A percentile compares a stretch with the other conserved stretches of the same genome.
phyloP scores from a whole-genome alignment of 345 rosid genomes.

The Citrus reticulata region DNA sequence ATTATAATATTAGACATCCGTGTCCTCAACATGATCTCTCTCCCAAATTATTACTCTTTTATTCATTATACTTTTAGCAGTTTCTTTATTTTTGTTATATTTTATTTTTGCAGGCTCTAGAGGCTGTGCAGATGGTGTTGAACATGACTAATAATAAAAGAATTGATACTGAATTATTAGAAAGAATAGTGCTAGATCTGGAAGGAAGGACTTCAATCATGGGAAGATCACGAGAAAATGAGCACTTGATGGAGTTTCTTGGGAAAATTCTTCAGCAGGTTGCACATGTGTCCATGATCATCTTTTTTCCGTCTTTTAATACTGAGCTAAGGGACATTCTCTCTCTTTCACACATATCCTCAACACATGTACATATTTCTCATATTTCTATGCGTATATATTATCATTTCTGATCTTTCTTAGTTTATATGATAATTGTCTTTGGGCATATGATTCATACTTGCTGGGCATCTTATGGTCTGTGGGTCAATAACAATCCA shows the following conservation, averaged over 20 bases:
- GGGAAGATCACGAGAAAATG: conserved; percentile 50
- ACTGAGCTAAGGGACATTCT: neutral
- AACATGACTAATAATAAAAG: conserved; percentile 52
- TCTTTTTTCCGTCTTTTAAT: neutral
- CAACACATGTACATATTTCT: too few species aligned
- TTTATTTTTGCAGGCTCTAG: conserved; percentile 57
- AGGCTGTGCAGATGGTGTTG: conserved; percentile 75
- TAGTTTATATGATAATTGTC: neutral
- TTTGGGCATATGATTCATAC: neutral
- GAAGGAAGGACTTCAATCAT: conserved; percentile 39
- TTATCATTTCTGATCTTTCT: neutral
- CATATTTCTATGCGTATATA: neutral
- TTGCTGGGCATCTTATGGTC: neutral
- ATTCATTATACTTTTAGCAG: neutral
- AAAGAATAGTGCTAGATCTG: conserved; percentile 55
- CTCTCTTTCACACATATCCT: neutral
- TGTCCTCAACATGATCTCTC: neutral
- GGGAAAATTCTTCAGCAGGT: conserved; percentile 90
- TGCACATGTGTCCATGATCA: conserved; percentile 14
- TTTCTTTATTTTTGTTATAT: neutral
- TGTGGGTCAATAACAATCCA: neutral
- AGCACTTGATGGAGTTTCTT: conserved; percentile 54
- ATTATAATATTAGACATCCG: neutral
- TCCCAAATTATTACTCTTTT: neutral
- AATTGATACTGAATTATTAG: conserved; percentile 55